Conservation (phyloP, 2,329 filamentous ascomycete genomes). For the Thermothelomyces thermophilus region DNA sequence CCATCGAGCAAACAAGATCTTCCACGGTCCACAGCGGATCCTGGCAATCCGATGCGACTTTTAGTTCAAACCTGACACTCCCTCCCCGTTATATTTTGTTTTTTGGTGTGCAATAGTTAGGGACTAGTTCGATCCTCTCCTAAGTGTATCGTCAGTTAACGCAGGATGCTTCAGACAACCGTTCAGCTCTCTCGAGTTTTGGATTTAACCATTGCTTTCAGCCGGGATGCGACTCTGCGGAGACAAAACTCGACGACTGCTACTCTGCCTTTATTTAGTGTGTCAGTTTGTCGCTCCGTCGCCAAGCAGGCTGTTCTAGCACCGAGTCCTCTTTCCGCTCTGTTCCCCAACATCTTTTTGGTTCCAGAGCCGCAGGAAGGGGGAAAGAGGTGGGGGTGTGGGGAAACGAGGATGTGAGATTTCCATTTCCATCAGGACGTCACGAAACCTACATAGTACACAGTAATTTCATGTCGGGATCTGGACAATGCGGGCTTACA, state of each 20-base stretch:
- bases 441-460: too few species aligned
- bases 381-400: too few species aligned
- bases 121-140: neutral
- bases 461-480: neutral
- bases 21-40: constrained; percentile 2
- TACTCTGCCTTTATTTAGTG: neutral
- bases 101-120: neutral
- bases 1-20: neutral
- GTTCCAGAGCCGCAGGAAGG: constrained; percentile 1
- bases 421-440: neutral
- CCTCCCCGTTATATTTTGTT: neutral
- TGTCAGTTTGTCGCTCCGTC: neutral
- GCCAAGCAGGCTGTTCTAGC: neutral
- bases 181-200: too few species aligned
- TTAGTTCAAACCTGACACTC: neutral
- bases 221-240: neutral
- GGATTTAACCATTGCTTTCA: neutral
- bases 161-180: too few species aligned
- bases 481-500: neutral
- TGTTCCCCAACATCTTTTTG: neutral
- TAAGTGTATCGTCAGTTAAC: too few species aligned
- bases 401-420: too few species aligned
- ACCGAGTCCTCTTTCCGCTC: neutral
- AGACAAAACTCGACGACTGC: neutral
- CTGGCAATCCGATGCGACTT: neutral